Percentiles rank a stretch among this genome's conserved stretches.
Evolutionary conservation across 2,329 filamentous ascomycete genomes (phyloP).

Genomic region (Dichotomopilus funicola): DNA sequence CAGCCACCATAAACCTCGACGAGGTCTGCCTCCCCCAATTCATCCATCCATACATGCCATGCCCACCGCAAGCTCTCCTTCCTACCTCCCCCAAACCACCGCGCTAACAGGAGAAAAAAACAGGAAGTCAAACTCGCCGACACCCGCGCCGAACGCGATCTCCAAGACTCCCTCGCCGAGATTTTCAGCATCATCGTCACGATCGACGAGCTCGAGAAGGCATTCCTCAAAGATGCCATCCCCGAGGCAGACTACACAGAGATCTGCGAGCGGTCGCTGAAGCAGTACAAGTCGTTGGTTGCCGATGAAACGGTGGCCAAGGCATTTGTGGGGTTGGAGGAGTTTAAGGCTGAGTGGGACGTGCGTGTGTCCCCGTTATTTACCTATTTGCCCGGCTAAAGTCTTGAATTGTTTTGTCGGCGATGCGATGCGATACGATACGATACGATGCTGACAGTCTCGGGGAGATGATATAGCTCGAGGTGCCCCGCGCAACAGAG

Average conservation of each 20-base stretch:
- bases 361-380: constrained; percentile 44
- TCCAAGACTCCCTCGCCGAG: constrained; percentile 93
- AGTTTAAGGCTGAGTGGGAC: constrained; percentile 88
- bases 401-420: no score
- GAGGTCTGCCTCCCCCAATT: constrained; percentile 50
- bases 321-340: constrained; percentile 81
- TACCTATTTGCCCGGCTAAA: no score
- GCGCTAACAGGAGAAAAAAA: constrained; percentile 4
- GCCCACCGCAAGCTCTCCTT: background rate
- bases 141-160: constrained; percentile 79
- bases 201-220: constrained; percentile 90
- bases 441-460: constrained; percentile 1
- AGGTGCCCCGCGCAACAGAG: constrained; percentile 90
- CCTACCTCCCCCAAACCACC: background rate
- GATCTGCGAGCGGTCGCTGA: constrained; percentile 85
- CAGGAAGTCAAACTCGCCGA: constrained; percentile 90
- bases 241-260: constrained; percentile 90
- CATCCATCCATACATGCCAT: background rate
- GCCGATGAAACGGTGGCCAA: constrained; percentile 85
- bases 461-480: constrained; percentile 53
- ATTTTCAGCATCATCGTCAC: constrained; percentile 97
- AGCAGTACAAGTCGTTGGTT: constrained; percentile 94
- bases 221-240: constrained; percentile 92
- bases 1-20: constrained; percentile 87
- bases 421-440: no score